A percentile compares a stretch with the other conserved stretches of the same genome.
These are phyloP conservation scores for Dryadomyces quercivorus DNA, from an alignment of 2,329 filamentous ascomycete species.

Conservation along the genomic window DNA sequence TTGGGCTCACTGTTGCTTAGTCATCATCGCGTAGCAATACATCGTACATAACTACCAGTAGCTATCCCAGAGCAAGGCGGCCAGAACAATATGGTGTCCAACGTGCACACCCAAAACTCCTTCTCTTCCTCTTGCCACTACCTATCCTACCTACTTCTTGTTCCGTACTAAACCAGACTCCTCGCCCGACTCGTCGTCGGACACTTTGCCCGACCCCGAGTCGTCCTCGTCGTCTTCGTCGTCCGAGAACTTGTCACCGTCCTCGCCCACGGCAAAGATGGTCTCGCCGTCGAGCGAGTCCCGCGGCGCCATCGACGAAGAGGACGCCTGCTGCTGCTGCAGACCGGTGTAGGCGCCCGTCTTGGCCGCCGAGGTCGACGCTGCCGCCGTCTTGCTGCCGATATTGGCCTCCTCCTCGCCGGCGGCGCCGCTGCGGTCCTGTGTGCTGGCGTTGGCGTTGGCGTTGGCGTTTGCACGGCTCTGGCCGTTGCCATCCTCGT, in stretches of 20 bases:
- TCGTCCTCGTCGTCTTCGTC: slow-evolving; percentile 77
- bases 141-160: slow-evolving; percentile 23
- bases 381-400: slow-evolving; percentile 1
- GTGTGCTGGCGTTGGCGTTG: slow-evolving; percentile 3
- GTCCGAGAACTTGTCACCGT: slow-evolving; percentile 70
- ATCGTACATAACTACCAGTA: too few relatives aligned
- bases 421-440: slow-evolving; percentile 15
- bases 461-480: slow-evolving; percentile 33
- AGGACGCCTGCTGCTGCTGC: slow-evolving; percentile 1
- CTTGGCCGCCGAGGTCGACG: slow-evolving; percentile 13
- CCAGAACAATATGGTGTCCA: background rate
- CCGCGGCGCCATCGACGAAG: slow-evolving; percentile 26
- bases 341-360: slow-evolving; percentile 6
- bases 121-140: background rate
- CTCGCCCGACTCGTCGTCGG: slow-evolving; percentile 40
- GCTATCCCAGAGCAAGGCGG: background rate
- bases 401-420: slow-evolving; percentile 23
- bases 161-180: slow-evolving; percentile 42
- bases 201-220: slow-evolving; percentile 15
- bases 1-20: too few relatives aligned
- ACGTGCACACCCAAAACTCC: background rate
- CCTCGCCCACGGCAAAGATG: slow-evolving; percentile 88
- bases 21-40: background rate
- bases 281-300: slow-evolving; percentile 72
- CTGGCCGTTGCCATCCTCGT: slow-evolving; percentile 43